phyloP scores from a whole-genome alignment of 2,329 filamentous ascomycete genomes.

The Neonectria hederae region DNA sequence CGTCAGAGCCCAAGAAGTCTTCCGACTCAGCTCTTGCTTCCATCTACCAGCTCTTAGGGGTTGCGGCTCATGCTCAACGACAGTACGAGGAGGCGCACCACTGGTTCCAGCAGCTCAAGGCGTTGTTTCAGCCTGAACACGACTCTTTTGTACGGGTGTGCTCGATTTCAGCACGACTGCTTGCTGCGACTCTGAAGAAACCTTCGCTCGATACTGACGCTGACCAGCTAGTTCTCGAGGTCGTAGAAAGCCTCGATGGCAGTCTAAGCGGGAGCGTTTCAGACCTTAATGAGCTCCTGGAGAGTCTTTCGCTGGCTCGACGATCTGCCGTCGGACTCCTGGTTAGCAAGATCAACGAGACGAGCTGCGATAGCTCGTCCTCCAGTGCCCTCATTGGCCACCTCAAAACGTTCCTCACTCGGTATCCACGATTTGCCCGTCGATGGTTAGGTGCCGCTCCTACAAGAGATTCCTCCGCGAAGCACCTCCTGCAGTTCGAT shows the following conservation, averaged over 20 bases:
- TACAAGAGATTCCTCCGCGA: constrained; percentile 59
- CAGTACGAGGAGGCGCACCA: constrained; percentile 60
- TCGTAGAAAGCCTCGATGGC: constrained; percentile 65
- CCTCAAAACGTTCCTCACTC: constrained; percentile 66
- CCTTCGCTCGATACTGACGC: constrained; percentile 48
- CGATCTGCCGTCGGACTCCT: constrained; percentile 64
- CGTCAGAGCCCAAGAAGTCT: constrained; percentile 47
- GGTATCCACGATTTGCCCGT: constrained; percentile 67
- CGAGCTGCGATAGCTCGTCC: constrained; percentile 19
- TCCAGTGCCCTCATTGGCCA: constrained; percentile 44
- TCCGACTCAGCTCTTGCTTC: constrained; percentile 56
- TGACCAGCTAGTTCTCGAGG: constrained; percentile 55
- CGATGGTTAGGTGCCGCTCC: constrained; percentile 71
- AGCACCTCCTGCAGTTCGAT: constrained; percentile 69
- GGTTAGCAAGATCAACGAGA: constrained; percentile 40
- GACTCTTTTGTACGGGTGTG: constrained; percentile 62
- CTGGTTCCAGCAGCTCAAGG: constrained; percentile 63
- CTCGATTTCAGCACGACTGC: constrained; percentile 63
- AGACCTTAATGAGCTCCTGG: constrained; percentile 70
- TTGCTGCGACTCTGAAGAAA: constrained; percentile 63
- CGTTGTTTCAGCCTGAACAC: constrained; percentile 47
- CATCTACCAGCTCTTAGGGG: constrained; percentile 64
- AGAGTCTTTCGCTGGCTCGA: constrained; percentile 64
- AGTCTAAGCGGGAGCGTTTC: constrained; percentile 66
- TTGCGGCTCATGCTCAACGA: constrained; percentile 57